Conservation (phyloP, 352 stramenopile genomes). For the Phytophthora idaei region DNA sequence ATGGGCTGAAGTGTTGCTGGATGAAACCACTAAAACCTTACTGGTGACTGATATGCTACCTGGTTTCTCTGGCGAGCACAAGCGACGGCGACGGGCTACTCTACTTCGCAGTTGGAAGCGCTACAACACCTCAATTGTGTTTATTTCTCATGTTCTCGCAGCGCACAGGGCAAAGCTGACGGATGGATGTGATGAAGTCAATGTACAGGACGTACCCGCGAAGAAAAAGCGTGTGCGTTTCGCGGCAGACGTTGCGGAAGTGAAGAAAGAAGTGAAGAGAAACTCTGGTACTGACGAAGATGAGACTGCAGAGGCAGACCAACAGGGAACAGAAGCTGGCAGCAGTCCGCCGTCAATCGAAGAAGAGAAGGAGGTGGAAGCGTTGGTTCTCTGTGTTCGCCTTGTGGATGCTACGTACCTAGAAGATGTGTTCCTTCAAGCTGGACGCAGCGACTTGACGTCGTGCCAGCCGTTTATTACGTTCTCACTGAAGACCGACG, state of each 20-base stretch:
- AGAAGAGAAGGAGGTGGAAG: conserved; percentile 34
- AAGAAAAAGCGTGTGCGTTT: conserved; percentile 80
- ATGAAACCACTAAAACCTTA: conserved; percentile 83
- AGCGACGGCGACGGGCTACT: conserved; percentile 63
- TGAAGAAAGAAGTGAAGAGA: conserved; percentile 23
- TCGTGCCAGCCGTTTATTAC: conserved; percentile 57
- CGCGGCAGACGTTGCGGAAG: conserved; percentile 33
- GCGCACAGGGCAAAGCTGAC: conserved; percentile 26
- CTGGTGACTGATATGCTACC: conserved; percentile 83
- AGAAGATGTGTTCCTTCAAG: conserved; percentile 58
- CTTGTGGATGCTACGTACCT: conserved; percentile 58
- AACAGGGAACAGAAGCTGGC: conserved; percentile 8
- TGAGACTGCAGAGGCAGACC: not conserved
- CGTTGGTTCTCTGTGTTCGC: conserved; percentile 47
- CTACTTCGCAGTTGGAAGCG: conserved; percentile 81
- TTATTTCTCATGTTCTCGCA: conserved; percentile 61
- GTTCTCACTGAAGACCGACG: conserved; percentile 43
- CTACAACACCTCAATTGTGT: conserved; percentile 75
- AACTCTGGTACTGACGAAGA: conserved; percentile 9
- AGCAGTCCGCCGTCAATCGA: conserved; percentile 1
- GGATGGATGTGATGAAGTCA: conserved; percentile 19
- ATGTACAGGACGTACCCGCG: conserved; percentile 19
- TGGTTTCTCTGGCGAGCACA: conserved; percentile 73
- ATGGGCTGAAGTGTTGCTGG: conserved; percentile 79
- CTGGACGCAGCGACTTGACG: conserved; percentile 49